Percentiles rank a stretch among this genome's conserved stretches.
These are phyloP conservation scores for Coniophora puteana DNA, from an alignment of 1,284 basidiomycete species.

Conservation along the genomic window DNA sequence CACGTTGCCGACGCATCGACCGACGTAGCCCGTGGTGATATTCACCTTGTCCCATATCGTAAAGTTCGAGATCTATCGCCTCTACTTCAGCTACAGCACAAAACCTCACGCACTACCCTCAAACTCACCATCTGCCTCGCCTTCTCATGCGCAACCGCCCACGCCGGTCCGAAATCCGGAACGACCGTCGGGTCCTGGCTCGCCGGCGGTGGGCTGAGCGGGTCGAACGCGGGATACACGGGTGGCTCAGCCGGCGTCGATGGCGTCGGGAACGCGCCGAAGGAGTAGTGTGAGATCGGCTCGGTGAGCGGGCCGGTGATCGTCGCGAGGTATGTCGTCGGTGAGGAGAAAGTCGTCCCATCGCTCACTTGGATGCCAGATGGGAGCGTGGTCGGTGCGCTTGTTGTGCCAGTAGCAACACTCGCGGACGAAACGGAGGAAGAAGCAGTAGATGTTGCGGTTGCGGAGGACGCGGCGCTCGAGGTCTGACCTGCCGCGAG, in stretches of 20 bases:
- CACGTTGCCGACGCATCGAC: constrained; percentile 34
- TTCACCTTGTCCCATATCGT: constrained; percentile 32
- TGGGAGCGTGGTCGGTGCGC: background rate
- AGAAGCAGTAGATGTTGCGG: background rate
- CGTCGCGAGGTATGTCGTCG: constrained; percentile 7
- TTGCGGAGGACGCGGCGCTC: background rate
- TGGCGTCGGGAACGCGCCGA: background rate
- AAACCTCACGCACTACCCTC: background rate
- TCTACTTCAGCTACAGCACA: background rate
- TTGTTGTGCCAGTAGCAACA: background rate
- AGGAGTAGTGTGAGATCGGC: background rate
- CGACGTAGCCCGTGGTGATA: constrained; percentile 26
- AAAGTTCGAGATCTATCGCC: constrained; percentile 18
- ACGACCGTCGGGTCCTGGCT: constrained; percentile 12
- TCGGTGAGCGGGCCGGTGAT: background rate
- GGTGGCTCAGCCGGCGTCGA: background rate
- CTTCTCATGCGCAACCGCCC: constrained; percentile 27
- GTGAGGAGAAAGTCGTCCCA: constrained; percentile 5
- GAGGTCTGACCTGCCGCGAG: background rate
- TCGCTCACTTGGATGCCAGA: background rate
- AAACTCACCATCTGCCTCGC: constrained; percentile 21
- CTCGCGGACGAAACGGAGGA: background rate
- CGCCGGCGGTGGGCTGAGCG: background rate
- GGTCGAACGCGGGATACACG: background rate
- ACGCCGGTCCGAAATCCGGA: constrained; percentile 32